These are phyloP conservation scores for Chenopodium suecicum DNA, from an alignment of 148 eudicot genomes.

Conservation along the genomic window DNA sequence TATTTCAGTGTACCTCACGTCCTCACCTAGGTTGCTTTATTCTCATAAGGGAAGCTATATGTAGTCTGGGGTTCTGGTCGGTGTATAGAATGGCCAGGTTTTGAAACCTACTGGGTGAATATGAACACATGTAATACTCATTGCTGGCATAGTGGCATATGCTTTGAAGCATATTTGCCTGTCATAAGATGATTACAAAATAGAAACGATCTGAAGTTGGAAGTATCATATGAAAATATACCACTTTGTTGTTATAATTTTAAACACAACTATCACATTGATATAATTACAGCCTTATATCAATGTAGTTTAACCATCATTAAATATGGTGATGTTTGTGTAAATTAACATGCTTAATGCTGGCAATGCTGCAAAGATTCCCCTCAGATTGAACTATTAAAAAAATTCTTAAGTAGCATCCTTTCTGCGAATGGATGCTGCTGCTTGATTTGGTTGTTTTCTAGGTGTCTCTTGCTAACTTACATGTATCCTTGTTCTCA, in stretches of 20 bases:
- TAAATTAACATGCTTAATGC: not conserved
- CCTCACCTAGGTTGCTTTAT: not conserved
- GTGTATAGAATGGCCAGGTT: not conserved
- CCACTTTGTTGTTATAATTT: no score
- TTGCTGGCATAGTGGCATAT: not conserved
- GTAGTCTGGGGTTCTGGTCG: no score
- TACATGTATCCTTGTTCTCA: slow-evolving; percentile 7
- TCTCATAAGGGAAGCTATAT: not conserved
- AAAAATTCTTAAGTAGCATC: slow-evolving; percentile 4
- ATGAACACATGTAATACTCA: not conserved
- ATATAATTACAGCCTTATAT: no score
- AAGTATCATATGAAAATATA: no score
- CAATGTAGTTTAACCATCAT: not conserved
- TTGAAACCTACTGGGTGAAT: not conserved
- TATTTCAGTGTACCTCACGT: no score
- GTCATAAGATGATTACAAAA: no score
- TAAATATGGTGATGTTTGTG: not conserved
- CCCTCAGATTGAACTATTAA: not conserved
- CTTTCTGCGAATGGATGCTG: not conserved
- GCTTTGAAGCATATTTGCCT: no score
- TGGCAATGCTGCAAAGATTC: not conserved
- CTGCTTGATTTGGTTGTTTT: not conserved
- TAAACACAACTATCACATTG: no score
- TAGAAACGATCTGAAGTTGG: no score
- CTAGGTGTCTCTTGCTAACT: not conserved